Conservation (phyloP, 2,329 filamentous ascomycete species). For the Cephalotrichum gorgonifer region DNA sequence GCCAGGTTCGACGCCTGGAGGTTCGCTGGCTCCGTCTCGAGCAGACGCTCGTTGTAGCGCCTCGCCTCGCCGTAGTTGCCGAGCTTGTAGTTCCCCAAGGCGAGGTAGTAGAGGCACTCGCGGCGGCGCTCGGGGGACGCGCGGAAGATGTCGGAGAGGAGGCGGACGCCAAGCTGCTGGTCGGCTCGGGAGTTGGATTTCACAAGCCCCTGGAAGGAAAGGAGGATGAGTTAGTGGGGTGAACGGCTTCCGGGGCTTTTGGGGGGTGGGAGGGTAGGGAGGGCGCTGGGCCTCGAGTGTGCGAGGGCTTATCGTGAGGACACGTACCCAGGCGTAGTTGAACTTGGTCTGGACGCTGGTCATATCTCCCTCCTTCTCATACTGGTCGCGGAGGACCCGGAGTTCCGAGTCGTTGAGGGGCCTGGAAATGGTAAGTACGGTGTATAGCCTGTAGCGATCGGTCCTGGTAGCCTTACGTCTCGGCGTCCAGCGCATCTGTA, state of each 20-base stretch:
- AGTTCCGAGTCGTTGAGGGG: constrained; percentile 87
- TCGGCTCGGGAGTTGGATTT: constrained; percentile 79
- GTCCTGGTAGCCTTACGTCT: constrained; percentile 53
- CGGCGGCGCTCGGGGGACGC: constrained; percentile 83
- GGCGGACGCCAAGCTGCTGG: constrained; percentile 86
- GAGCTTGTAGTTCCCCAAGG: constrained; percentile 94
- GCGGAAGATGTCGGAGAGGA: constrained; percentile 95
- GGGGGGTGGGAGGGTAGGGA: too few species aligned
- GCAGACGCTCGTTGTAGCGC: constrained; percentile 83
- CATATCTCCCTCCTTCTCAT: constrained; percentile 95
- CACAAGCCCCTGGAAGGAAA: constrained; percentile 64
- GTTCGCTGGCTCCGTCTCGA: constrained; percentile 87
- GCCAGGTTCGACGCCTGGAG: constrained; percentile 82
- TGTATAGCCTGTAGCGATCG: constrained; percentile 6
- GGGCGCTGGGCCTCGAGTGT: too few species aligned
- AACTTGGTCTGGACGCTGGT: constrained; percentile 98
- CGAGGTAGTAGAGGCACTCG: constrained; percentile 97
- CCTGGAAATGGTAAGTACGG: constrained; percentile 30
- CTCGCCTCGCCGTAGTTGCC: constrained; percentile 94
- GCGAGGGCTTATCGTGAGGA: background rate
- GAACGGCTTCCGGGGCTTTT: too few species aligned
- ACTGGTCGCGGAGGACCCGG: constrained; percentile 84
- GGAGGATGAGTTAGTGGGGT: too few species aligned
- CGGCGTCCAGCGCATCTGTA: constrained; percentile 91
- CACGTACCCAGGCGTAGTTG: constrained; percentile 92